Percentiles rank a stretch among this genome's conserved stretches.
These are phyloP conservation scores for Arthroderma uncinatum DNA, from an alignment of 2,329 filamentous ascomycete genomes.

Conservation along the genomic window DNA sequence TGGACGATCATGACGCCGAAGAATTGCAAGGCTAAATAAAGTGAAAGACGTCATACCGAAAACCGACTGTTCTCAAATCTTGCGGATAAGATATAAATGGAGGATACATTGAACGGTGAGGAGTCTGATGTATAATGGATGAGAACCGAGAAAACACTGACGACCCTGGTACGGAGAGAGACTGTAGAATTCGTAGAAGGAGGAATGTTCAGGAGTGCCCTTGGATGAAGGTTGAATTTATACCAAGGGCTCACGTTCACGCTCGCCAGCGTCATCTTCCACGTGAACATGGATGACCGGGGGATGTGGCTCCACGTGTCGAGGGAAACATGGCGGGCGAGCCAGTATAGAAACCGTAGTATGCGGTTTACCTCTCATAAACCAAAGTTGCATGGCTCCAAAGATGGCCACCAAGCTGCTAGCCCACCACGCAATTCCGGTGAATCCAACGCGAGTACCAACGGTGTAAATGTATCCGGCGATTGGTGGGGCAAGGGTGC, in stretches of 20 bases:
- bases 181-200: no score
- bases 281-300: slow-evolving; percentile 11
- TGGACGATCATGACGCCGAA: neutral
- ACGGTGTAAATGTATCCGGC: slow-evolving; percentile 56
- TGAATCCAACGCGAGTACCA: slow-evolving; percentile 47
- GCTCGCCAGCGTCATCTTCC: slow-evolving; percentile 1
- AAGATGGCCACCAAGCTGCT: slow-evolving; percentile 46
- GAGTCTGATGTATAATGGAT: neutral
- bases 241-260: neutral
- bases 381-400: slow-evolving; percentile 47
- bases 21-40: neutral
- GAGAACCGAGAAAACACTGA: neutral
- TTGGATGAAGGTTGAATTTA: neutral
- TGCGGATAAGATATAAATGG: neutral
- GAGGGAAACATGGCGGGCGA: slow-evolving; percentile 10
- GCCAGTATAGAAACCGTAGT: slow-evolving; percentile 29
- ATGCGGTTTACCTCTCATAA: slow-evolving; percentile 41
- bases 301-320: neutral
- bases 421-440: slow-evolving; percentile 53
- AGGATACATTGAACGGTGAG: neutral
- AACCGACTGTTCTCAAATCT: neutral
- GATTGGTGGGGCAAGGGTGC: slow-evolving; percentile 58
- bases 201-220: no score
- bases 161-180: no score
- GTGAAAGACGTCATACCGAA: neutral